Conservation (phyloP, 2,329 filamentous ascomycete genomes). For the Chlorencoelia australis region DNA sequence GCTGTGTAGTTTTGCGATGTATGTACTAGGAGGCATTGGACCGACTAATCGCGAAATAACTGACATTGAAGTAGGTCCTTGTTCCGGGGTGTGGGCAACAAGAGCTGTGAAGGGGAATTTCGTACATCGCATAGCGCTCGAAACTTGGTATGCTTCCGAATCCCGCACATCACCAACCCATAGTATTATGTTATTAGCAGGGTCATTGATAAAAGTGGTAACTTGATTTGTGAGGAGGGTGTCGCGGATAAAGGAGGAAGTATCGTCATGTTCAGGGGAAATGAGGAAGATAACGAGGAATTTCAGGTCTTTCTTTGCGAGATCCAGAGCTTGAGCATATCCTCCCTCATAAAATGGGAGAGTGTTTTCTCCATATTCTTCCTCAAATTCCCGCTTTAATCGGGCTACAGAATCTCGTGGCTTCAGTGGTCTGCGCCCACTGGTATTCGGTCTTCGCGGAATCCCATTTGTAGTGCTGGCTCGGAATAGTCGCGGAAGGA, state of each 20-base stretch:
- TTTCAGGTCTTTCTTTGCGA: constrained; percentile 82
- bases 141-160: constrained; percentile 87
- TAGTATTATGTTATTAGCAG: constrained; percentile 68
- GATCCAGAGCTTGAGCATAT: constrained; percentile 83
- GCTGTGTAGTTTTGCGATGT: constrained; percentile 63
- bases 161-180: constrained; percentile 94
- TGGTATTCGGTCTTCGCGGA: constrained; percentile 48
- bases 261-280: constrained; percentile 93
- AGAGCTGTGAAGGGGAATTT: constrained; percentile 87
- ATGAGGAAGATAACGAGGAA: constrained; percentile 82
- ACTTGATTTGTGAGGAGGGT: constrained; percentile 73
- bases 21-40: constrained; percentile 57
- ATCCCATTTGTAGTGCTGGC: constrained; percentile 45
- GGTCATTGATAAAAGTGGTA: constrained; percentile 61
- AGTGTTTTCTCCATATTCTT: constrained; percentile 68
- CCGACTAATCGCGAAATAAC: constrained; percentile 73
- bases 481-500: constrained; percentile 59
- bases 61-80: constrained; percentile 81
- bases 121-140: constrained; percentile 76
- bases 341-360: constrained; percentile 79
- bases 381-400: constrained; percentile 88
- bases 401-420: constrained; percentile 80
- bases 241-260: constrained; percentile 66
- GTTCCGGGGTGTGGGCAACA: constrained; percentile 77
- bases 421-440: constrained; percentile 64